phyloP scores from a whole-genome alignment of 352 stramenopile genomes.

The Saprolegnia parasitica region DNA sequence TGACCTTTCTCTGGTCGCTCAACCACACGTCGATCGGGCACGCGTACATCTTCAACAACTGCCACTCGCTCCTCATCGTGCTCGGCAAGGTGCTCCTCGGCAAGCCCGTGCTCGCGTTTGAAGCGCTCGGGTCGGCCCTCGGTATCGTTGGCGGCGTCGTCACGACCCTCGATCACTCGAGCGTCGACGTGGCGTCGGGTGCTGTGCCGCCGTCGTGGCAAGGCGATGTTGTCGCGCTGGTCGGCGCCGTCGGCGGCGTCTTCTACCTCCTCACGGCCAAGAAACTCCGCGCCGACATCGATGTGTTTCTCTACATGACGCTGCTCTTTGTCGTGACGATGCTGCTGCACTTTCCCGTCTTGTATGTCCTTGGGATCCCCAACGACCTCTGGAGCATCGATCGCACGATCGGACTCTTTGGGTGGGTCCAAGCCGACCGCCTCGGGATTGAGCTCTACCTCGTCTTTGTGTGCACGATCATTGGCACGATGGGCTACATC shows the following conservation, averaged over 20 bases:
- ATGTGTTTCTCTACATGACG: slow-evolving; percentile 63
- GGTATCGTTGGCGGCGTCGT: slow-evolving; percentile 70
- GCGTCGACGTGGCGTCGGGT: slow-evolving; percentile 20
- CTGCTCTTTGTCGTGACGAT: slow-evolving; percentile 63
- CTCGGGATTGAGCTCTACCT: slow-evolving; percentile 76
- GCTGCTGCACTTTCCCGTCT: slow-evolving; percentile 63
- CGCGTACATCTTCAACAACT: slow-evolving; percentile 88
- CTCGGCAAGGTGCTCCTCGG: slow-evolving; percentile 59
- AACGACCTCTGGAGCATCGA: slow-evolving; percentile 38
- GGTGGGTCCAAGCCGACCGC: slow-evolving; percentile 67
- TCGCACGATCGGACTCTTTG: slow-evolving; percentile 68
- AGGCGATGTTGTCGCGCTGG: slow-evolving; percentile 68
- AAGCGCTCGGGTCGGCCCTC: slow-evolving; percentile 65
- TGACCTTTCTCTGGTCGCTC: slow-evolving; percentile 78
- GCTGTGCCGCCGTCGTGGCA: slow-evolving; percentile 39
- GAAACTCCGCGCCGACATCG: slow-evolving; percentile 60
- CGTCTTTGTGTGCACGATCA: slow-evolving; percentile 80
- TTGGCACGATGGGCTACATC: slow-evolving; percentile 88
- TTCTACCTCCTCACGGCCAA: slow-evolving; percentile 77
- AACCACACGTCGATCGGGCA: slow-evolving; percentile 78
- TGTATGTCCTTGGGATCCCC: slow-evolving; percentile 60
- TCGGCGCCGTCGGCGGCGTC: slow-evolving; percentile 66
- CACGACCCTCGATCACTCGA: slow-evolving; percentile 62
- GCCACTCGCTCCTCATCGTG: slow-evolving; percentile 81
- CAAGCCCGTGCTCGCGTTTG: slow-evolving; percentile 54